Evolutionary conservation across 176 grass and related monocot species (phyloP).

Genomic region (Olyra latifolia): DNA sequence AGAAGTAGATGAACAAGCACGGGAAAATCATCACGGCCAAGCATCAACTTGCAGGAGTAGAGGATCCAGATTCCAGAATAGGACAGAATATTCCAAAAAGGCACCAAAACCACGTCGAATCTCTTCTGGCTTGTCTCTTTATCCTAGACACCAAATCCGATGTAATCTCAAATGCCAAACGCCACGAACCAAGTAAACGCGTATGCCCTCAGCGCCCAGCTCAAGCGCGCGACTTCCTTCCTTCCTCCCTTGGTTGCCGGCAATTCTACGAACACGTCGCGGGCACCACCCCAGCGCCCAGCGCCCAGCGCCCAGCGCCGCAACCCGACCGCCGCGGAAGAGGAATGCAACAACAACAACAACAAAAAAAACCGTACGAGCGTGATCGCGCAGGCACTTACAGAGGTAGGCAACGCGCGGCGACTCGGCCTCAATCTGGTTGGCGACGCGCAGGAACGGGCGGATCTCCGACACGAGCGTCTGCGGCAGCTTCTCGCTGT

Average conservation of each 20-base stretch:
- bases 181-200: background rate
- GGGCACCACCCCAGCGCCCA: too few relatives aligned
- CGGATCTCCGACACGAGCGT: conserved; percentile 71
- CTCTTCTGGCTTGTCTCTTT: background rate
- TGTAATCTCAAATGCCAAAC: background rate
- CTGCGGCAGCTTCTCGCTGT: conserved; percentile 88
- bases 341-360: background rate
- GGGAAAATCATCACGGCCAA: background rate
- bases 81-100: conserved; percentile 33
- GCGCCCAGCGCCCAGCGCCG: too few relatives aligned
- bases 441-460: conserved; percentile 86
- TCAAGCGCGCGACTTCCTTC: background rate
- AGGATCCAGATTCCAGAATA: background rate
- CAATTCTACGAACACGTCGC: conserved; percentile 43
- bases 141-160: background rate
- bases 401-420: conserved; percentile 93
- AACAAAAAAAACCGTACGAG: background rate
- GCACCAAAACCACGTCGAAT: conserved; percentile 24
- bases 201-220: background rate
- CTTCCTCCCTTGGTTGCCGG: background rate
- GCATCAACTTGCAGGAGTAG: background rate
- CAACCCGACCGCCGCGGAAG: background rate
- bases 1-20: background rate
- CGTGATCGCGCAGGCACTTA: conserved; percentile 22
- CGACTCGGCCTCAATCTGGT: conserved; percentile 70